Percentiles rank a stretch among this genome's conserved stretches.
These are phyloP conservation scores for Pseudevernia furfuracea DNA, from an alignment of 495 filamentous ascomycete genomes.

Conservation along the genomic window DNA sequence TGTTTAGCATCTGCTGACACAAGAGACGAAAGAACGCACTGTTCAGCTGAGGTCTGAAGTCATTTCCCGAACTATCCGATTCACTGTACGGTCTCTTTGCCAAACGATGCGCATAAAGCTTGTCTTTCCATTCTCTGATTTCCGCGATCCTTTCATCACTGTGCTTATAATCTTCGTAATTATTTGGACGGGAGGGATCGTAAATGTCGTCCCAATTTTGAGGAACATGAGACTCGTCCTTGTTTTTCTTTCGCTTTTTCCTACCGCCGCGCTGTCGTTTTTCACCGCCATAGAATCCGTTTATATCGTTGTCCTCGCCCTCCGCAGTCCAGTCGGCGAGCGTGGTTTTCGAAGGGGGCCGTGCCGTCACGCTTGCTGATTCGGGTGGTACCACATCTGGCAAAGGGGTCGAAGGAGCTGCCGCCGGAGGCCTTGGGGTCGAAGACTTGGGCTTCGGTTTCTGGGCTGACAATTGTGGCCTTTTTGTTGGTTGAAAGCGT, in stretches of 20 bases:
- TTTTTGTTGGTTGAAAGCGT: conserved; percentile 78
- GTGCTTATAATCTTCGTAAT: conserved; percentile 75
- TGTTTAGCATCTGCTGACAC: conserved; percentile 1
- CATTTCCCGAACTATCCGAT: conserved; percentile 51
- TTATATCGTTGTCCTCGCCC: conserved; percentile 62
- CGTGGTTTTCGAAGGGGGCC: conserved; percentile 49
- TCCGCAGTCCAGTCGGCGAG: conserved; percentile 78
- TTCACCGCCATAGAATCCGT: conserved; percentile 52
- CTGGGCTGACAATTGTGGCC: conserved; percentile 60
- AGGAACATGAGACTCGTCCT: conserved; percentile 48
- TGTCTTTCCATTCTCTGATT: conserved; percentile 80
- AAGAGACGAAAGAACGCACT: conserved; percentile 37
- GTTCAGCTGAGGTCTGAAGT: conserved; percentile 35
- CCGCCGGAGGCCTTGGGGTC: conserved; percentile 28
- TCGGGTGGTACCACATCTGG: conserved; percentile 7
- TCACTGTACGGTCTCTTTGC: conserved; percentile 44
- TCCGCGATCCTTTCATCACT: conserved; percentile 78
- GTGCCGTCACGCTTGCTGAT: not conserved
- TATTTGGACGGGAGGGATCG: conserved; percentile 76
- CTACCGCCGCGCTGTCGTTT: conserved; percentile 71
- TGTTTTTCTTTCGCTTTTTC: conserved; percentile 81
- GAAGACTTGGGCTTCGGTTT: conserved; percentile 59
- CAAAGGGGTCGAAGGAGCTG: conserved; percentile 25
- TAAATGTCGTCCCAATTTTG: conserved; percentile 94
- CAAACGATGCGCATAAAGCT: conserved; percentile 69